Base-by-base conservation (phyloP, 164 flowering plant genomes). In the Magnolia kwangsiensis region DNA sequence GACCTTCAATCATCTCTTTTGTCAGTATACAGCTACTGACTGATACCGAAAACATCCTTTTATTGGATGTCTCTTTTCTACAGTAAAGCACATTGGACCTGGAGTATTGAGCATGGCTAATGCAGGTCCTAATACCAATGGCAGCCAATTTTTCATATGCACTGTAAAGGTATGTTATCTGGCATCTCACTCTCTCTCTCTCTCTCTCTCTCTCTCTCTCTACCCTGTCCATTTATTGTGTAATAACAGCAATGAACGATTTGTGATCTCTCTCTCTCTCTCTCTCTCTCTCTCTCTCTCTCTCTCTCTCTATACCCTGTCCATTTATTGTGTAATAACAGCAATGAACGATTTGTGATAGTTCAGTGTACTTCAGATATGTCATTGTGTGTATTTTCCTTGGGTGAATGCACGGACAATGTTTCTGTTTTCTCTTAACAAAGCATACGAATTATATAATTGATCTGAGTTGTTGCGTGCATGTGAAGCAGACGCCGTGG, bases 31-130 rank as follows among this genome's bases (percentile, higher is more conserved):
- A 37, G 45, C 45, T 37, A 37, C 4, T 37, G 45, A 37, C 45
- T 37, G 7, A 37, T 37, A 37, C 45, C 7, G 45, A 37, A 37
- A 37, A 37, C 45, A 37, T 37, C 45, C 45, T 37, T 37, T 7
- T 37, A 4, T 3, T 37, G 45, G 45, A 27, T 27, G 45, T 37
- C 45, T 67, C n/a, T 73, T 65, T 18, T 81, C 80, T 83, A 82
- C 94, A 89, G 94, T 92, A 83, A 87, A 63, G 51, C 97, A 92
- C 75, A 78, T 79, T 63, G 94, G 94, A 69, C 91, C 94, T 80
- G 97, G 97, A 76, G 88, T 89, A 4, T 72, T 92, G 80, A 92
- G 97, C 88, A 92, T 90, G 97, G 97, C 97, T 14, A 92, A 92
- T 84, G 91, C 93, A 2, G 97, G 94, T 71, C 94, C 97, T 37